Evolutionary conservation across 805 yeast species (phyloP).

Genomic region (Candida cerambycidarum): DNA sequence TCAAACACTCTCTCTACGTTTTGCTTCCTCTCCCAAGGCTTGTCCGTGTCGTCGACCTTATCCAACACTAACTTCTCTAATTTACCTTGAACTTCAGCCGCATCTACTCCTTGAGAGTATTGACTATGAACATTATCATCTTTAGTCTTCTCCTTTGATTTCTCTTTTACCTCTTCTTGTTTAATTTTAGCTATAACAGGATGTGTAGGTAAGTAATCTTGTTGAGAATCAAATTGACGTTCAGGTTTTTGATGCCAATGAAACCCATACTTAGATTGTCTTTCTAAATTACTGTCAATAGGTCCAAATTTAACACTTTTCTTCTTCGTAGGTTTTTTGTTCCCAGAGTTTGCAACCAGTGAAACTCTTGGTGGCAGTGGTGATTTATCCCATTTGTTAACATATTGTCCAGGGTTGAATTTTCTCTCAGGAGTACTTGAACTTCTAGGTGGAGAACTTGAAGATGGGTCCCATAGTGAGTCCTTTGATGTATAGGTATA

Average conservation of each 20-base stretch:
- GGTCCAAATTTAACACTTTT: background rate
- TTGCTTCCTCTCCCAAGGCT: constrained; percentile 6
- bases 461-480: constrained; percentile 45
- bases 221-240: constrained; percentile 27
- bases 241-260: constrained; percentile 25
- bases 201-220: constrained; percentile 33
- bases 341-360: too few species aligned
- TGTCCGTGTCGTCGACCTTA: background rate
- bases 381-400: constrained; percentile 29
- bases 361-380: constrained; percentile 6
- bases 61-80: constrained; percentile 12
- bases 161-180: background rate
- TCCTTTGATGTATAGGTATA: constrained; percentile 19
- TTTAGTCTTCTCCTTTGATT: background rate
- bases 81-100: constrained; percentile 12
- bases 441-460: constrained; percentile 39
- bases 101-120: constrained; percentile 13
- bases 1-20: constrained; percentile 3
- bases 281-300: constrained; percentile 7
- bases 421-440: background rate
- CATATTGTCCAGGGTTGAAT: constrained; percentile 9
- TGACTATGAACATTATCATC: background rate
- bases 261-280: constrained; percentile 15
- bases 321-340: background rate
- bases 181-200: constrained; percentile 7